Evolutionary conservation across 768 basidiomycete species (phyloP).

Genomic region (Hericium rajendrae): DNA sequence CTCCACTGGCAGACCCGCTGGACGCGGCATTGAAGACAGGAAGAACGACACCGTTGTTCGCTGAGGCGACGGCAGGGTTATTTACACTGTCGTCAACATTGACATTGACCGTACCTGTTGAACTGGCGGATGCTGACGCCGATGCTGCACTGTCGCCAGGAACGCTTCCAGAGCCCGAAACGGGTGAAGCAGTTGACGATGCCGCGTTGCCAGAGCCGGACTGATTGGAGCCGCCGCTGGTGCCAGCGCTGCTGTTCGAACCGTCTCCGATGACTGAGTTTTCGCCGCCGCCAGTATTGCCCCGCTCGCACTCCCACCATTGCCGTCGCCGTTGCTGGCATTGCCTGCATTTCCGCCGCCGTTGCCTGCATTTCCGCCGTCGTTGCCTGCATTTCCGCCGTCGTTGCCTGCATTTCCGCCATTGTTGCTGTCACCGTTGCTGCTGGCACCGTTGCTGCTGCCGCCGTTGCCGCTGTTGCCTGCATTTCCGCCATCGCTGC

Average conservation of each 20-base stretch:
- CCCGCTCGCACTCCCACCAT: constrained; percentile 3
- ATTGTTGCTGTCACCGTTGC: background rate
- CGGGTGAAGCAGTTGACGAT: background rate
- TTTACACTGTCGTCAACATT: background rate
- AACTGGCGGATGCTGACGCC: background rate
- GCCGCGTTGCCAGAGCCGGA: background rate
- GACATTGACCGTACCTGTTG: background rate
- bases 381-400: background rate
- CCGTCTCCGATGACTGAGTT: background rate
- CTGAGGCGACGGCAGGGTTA: background rate
- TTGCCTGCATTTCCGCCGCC: background rate
- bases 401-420: background rate
- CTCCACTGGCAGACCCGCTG: background rate
- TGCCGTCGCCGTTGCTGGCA: background rate
- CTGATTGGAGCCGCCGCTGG: background rate
- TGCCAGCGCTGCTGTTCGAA: background rate
- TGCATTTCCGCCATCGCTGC: background rate
- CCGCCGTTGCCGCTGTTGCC: background rate
- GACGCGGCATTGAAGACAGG: background rate
- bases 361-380: constrained; percentile 3
- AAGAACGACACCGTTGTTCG: background rate
- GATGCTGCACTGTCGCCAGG: background rate
- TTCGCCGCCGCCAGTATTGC: background rate
- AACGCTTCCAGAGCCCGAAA: background rate
- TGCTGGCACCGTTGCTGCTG: background rate